Evolutionary conservation across 1,139 yeast genomes (phyloP).

Genomic region (Pichia sp.): DNA sequence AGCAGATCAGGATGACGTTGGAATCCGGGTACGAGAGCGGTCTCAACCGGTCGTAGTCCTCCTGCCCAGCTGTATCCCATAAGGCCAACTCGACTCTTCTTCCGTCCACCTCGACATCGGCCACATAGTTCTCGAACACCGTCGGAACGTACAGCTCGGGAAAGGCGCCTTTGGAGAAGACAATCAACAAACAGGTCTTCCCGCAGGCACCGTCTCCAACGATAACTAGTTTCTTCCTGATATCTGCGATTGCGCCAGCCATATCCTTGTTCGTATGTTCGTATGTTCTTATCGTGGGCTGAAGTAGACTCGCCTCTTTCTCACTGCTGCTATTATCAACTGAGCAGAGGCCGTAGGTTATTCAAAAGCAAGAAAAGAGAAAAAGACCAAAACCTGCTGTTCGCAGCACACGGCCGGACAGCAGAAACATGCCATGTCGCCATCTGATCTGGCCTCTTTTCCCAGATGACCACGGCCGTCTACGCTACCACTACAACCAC

Average conservation of each 20-base stretch:
- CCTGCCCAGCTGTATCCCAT: constrained; percentile 6
- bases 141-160: constrained; percentile 96
- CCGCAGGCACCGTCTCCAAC: constrained; percentile 43
- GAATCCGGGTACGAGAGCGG: constrained; percentile 5
- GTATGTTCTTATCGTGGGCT: too few relatives aligned
- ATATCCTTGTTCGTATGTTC: background rate
- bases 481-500: background rate
- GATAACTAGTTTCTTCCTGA: constrained; percentile 74
- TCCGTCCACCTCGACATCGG: constrained; percentile 90
- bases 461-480: too few relatives aligned
- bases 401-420: background rate
- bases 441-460: background rate
- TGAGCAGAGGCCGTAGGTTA: background rate
- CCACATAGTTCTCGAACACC: constrained; percentile 90
- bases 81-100: constrained; percentile 66
- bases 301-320: too few relatives aligned
- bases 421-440: background rate
- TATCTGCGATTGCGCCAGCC: constrained; percentile 39
- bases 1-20: constrained; percentile 51
- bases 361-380: background rate
- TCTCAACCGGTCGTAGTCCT: constrained; percentile 5
- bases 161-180: constrained; percentile 89
- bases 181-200: constrained; percentile 75
- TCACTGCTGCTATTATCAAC: too few relatives aligned
- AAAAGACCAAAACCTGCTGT: too few relatives aligned